phyloP scores from a whole-genome alignment of 192 early-diverging fungal species.

The Podila epigama region DNA sequence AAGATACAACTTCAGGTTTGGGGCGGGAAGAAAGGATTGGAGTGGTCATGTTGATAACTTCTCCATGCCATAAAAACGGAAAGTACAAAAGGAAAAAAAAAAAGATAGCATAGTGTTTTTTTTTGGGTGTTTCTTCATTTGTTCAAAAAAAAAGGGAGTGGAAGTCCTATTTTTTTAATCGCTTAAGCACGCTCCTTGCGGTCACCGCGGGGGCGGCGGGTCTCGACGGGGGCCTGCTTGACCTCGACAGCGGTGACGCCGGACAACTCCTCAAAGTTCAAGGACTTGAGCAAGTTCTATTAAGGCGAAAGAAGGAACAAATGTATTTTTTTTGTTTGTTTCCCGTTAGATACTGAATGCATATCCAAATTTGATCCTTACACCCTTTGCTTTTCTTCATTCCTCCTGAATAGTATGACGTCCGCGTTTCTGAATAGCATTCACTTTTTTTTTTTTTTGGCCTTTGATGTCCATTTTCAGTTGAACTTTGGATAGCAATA shows the following conservation, averaged over 20 bases:
- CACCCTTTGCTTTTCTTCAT: too few species aligned
- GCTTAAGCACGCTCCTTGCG: slow-evolving; percentile 46
- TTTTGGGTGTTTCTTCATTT: too few species aligned
- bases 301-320: slow-evolving; percentile 13
- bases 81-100: not conserved
- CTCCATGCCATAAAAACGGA: too few species aligned
- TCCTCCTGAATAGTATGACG: too few species aligned
- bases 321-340: not conserved
- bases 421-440: too few species aligned
- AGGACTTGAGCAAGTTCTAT: slow-evolving; percentile 91
- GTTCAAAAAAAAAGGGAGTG: too few species aligned
- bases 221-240: slow-evolving; percentile 49
- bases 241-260: slow-evolving; percentile 76
- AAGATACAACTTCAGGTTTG: slow-evolving; percentile 8
- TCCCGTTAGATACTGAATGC: not conserved
- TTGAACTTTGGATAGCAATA: too few species aligned
- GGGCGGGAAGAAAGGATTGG: not conserved
- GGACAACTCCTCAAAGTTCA: slow-evolving; percentile 94
- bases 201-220: slow-evolving; percentile 47
- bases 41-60: not conserved
- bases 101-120: not conserved
- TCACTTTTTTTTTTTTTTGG: too few species aligned
- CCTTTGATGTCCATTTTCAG: too few species aligned
- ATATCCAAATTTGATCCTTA: too few species aligned
- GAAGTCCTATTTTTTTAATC: too few species aligned